Evolutionary conservation across 2,329 filamentous ascomycete genomes (phyloP).

Genomic region (Decorospora gaudefroyi): DNA sequence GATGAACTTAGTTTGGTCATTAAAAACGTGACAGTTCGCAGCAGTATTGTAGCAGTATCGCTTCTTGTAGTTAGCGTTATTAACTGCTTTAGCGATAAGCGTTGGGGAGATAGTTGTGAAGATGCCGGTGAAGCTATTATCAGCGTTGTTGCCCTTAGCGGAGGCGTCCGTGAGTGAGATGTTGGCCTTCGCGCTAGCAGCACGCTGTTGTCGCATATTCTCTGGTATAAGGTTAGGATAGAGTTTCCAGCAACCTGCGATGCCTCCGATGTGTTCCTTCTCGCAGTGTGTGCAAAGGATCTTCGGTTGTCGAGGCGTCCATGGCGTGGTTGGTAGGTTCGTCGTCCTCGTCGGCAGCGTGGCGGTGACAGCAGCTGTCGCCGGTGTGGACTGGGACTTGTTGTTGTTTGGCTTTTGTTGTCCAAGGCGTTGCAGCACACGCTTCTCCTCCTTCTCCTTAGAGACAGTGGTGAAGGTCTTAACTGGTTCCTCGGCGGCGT

Average conservation of each 20-base stretch:
- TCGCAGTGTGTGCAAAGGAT: background rate
- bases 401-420: background rate
- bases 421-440: background rate
- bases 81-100: background rate
- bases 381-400: background rate
- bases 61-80: background rate
- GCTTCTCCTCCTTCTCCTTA: background rate
- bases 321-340: background rate
- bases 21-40: background rate
- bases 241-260: background rate
- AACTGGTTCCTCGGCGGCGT: background rate
- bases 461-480: background rate
- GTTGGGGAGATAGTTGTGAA: background rate
- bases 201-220: background rate
- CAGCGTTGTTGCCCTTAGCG: background rate
- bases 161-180: background rate
- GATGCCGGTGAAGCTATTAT: background rate
- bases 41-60: background rate
- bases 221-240: background rate
- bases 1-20: background rate
- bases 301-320: background rate
- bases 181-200: background rate
- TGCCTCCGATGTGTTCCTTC: background rate
- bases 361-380: background rate
- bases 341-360: background rate